These are phyloP conservation scores for Zea mays DNA, from an alignment of 176 grass and related monocot species.

Conservation along the genomic window DNA sequence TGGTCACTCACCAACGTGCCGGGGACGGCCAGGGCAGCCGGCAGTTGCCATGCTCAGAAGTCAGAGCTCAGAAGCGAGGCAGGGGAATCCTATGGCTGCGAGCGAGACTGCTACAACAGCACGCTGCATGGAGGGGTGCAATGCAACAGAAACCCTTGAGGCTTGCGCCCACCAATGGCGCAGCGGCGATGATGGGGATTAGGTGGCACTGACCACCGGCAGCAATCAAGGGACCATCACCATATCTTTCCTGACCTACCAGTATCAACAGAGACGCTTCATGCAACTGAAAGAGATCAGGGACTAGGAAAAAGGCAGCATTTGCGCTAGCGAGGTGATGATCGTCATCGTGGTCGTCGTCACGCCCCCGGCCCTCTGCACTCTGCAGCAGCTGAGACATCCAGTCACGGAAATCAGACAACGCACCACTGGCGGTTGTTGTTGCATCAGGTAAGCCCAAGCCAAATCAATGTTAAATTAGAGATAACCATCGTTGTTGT, in stretches of 20 bases:
- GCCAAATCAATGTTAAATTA: slow-evolving; percentile 61
- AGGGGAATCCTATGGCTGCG: slow-evolving; percentile 25
- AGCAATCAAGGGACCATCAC: slow-evolving; percentile 16
- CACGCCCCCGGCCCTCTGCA: not conserved
- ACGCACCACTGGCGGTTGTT: slow-evolving; percentile 38
- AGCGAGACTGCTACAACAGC: not conserved
- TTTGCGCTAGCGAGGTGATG: not conserved
- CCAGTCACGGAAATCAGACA: slow-evolving; percentile 51
- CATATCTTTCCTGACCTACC: slow-evolving; percentile 22
- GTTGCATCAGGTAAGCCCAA: slow-evolving; percentile 59
- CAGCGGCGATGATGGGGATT: not conserved
- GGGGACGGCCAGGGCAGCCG: not conserved
- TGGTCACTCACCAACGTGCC: not conserved
- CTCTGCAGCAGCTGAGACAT: slow-evolving; percentile 46
- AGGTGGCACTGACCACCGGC: slow-evolving; percentile 19
- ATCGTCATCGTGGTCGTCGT: not conserved
- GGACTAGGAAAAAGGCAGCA: not conserved
- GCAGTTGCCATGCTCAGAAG: not conserved
- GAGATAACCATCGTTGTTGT: slow-evolving; percentile 47
- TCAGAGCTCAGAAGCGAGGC: not conserved
- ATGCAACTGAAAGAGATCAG: slow-evolving; percentile 17
- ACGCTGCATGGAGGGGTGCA: not conserved
- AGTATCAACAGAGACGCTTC: slow-evolving; percentile 15
- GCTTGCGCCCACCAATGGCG: not conserved
- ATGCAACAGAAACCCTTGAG: not conserved